These are phyloP conservation scores for Talaromyces sp. DNA, from an alignment of 2,329 filamentous ascomycete species.

Conservation along the genomic window DNA sequence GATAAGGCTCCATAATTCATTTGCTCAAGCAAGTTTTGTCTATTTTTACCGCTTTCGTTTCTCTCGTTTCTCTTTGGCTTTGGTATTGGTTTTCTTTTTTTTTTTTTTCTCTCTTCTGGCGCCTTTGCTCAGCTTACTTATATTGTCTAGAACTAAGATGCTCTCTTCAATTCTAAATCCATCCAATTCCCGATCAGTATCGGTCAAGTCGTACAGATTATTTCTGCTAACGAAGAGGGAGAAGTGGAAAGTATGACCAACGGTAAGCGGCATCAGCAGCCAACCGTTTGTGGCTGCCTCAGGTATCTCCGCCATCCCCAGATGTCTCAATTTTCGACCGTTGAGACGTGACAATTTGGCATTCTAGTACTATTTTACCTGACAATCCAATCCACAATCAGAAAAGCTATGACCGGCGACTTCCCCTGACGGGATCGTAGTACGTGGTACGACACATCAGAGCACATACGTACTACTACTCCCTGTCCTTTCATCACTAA, in stretches of 20 bases:
- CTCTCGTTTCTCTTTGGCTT: not conserved
- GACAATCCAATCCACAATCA: not conserved
- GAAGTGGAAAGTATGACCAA: not conserved
- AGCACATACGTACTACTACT: not conserved
- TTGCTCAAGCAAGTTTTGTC: constrained; percentile 9
- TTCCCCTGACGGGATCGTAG: not conserved
- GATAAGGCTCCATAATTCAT: constrained; percentile 24
- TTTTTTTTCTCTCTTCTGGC: not conserved
- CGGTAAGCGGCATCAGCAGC: constrained; percentile 4
- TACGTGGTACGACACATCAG: not conserved
- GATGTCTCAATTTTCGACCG: constrained; percentile 4
- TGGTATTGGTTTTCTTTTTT: not conserved
- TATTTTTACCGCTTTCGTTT: no score
- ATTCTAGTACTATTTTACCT: not conserved
- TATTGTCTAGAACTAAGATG: not conserved
- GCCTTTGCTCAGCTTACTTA: no score
- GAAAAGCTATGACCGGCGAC: not conserved
- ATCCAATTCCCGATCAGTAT: not conserved
- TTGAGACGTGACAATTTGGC: not conserved
- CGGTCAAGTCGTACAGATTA: not conserved
- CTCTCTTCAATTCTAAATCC: not conserved
- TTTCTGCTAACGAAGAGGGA: not conserved
- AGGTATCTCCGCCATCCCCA: not conserved
- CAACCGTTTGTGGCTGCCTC: not conserved
- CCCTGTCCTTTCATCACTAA: not conserved